Evolutionary conservation across 371 early-diverging fungal genomes (phyloP).

Genomic region (Sporodiniella umbellata): DNA sequence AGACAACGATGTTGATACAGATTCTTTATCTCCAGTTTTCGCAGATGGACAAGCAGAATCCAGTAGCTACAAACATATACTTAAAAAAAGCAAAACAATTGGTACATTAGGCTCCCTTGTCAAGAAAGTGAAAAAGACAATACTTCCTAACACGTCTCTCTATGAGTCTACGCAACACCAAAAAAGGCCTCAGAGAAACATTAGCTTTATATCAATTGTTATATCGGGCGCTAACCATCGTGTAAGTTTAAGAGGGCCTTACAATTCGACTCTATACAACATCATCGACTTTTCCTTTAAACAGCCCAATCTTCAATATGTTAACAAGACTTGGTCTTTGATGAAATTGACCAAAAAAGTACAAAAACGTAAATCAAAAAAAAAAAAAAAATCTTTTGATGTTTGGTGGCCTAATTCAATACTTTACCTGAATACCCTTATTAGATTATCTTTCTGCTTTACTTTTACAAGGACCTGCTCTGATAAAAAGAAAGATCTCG

Average conservation of each 20-base stretch:
- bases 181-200: constrained; percentile 61
- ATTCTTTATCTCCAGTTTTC: no score
- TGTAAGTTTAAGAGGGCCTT: constrained; percentile 66
- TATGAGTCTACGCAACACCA: no score
- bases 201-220: constrained; percentile 74
- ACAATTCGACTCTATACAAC: constrained; percentile 73
- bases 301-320: constrained; percentile 72
- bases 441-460: constrained; percentile 14
- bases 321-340: constrained; percentile 77
- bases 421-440: neutral
- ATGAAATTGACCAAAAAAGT: constrained; percentile 62
- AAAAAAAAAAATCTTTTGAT: no score
- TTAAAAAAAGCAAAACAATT: no score
- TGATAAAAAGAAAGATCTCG: constrained; percentile 9
- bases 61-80: no score
- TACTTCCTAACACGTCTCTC: no score
- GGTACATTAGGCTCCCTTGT: no score
- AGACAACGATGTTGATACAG: constrained; percentile 63
- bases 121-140: no score
- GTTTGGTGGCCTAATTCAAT: no score
- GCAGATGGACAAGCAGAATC: no score
- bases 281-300: constrained; percentile 65
- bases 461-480: constrained; percentile 6
- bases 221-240: constrained; percentile 68
- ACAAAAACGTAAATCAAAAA: constrained; percentile 56